Conservation (phyloP, 2,329 filamentous ascomycete genomes). For the Verticillium isaacii region DNA sequence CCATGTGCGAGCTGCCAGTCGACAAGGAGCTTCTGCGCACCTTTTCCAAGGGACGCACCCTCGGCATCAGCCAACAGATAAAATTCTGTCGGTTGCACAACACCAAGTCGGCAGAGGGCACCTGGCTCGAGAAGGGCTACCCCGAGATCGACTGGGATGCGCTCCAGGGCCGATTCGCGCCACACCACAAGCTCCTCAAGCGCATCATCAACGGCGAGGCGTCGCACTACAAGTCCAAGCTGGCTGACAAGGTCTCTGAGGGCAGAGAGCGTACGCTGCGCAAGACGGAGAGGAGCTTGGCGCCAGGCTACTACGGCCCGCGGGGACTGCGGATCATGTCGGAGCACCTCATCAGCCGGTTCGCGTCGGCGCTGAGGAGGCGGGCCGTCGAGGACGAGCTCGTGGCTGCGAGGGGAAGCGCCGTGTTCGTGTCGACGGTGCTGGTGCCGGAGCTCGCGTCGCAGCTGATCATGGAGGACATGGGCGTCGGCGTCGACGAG, state of each 20-base stretch:
- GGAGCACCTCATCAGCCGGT: slow-evolving; percentile 58
- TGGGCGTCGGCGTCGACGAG: slow-evolving; percentile 35
- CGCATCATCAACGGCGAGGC: slow-evolving; percentile 53
- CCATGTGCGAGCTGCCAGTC: slow-evolving; percentile 61
- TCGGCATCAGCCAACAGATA: slow-evolving; percentile 55
- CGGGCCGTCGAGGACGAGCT: slow-evolving; percentile 60
- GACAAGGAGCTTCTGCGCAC: slow-evolving; percentile 47
- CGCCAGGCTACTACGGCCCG: slow-evolving; percentile 80
- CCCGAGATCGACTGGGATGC: slow-evolving; percentile 66
- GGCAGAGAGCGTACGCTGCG: slow-evolving; percentile 58
- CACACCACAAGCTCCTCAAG: slow-evolving; percentile 51
- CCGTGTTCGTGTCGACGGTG: slow-evolving; percentile 67
- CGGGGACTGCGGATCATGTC: slow-evolving; percentile 69
- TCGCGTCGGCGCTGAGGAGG: slow-evolving; percentile 56
- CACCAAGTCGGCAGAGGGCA: slow-evolving; percentile 43
- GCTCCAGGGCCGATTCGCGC: slow-evolving; percentile 53
- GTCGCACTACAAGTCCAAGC: slow-evolving; percentile 57
- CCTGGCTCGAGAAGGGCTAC: slow-evolving; percentile 53
- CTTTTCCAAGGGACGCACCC: slow-evolving; percentile 40
- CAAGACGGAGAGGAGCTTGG: slow-evolving; percentile 52
- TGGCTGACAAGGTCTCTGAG: slow-evolving; percentile 49
- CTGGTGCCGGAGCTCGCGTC: slow-evolving; percentile 68
- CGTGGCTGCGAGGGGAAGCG: slow-evolving; percentile 61
- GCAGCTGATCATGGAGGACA: slow-evolving; percentile 52
- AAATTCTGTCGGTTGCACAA: slow-evolving; percentile 63